These are phyloP conservation scores for Coniferiporia weirii DNA, from an alignment of 1,284 basidiomycete species.

Conservation along the genomic window DNA sequence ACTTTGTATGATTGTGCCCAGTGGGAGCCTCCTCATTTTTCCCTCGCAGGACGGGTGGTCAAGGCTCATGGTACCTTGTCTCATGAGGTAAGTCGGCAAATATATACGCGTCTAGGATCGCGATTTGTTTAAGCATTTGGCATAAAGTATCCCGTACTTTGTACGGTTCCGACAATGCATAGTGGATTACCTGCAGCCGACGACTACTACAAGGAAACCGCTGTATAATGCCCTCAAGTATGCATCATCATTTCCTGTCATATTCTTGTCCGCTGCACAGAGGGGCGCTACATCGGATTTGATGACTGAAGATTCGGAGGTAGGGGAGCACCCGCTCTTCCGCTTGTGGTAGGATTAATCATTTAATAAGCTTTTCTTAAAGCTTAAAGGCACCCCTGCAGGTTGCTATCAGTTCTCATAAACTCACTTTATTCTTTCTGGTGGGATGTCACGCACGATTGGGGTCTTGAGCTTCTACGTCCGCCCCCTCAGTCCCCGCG, in stretches of 20 bases:
- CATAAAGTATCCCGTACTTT: conserved; percentile 77
- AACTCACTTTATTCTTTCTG: conserved; percentile 97
- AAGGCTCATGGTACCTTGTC: conserved; percentile 72
- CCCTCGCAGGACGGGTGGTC: conserved; percentile 58
- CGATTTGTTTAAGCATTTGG: neutral
- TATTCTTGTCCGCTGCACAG: conserved; percentile 87
- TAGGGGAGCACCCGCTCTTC: conserved; percentile 67
- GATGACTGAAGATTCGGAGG: conserved; percentile 42
- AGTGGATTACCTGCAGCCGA: conserved; percentile 73
- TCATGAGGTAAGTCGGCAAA: conserved; percentile 70
- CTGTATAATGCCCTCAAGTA: conserved; percentile 97
- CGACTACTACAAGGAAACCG: conserved; percentile 64
- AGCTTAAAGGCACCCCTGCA: conserved; percentile 27
- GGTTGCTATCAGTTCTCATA: conserved; percentile 80
- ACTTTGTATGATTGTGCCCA: conserved; percentile 71
- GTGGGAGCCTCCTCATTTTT: conserved; percentile 64
- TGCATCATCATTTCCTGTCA: conserved; percentile 95
- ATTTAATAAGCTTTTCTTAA: neutral
- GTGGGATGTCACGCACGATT: conserved; percentile 99
- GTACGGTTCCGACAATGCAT: conserved; percentile 93
- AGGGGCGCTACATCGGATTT: conserved; percentile 59
- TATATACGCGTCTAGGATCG: neutral
- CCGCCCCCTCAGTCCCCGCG: neutral
- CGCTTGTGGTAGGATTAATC: conserved; percentile 64
- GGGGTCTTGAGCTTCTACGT: conserved; percentile 81